Base-by-base conservation (phyloP, 306 rosid genomes). In the Cicer chorassanicum region DNA sequence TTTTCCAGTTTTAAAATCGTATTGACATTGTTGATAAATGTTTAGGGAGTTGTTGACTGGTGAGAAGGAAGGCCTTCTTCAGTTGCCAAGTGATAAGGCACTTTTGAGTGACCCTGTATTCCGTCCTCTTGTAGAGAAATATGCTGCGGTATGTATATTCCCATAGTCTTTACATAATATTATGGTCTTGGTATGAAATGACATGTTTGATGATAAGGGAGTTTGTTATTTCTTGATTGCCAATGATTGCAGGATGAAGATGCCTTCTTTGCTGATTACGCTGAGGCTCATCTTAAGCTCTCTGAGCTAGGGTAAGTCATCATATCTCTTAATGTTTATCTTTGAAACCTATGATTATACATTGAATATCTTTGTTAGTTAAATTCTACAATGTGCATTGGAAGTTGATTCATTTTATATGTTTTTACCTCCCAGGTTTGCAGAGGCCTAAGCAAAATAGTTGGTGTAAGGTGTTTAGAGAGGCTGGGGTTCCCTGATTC, bases 81-180 rank as follows among this genome's bases (percentile, higher is more conserved):
- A 88, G 83, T 84, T 95, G 73, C 91, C 91, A 63, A 46, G 88
- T 61, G 99, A 95, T 67, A 95, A 89, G 87, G 87, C 97, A 8
- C 99, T 95, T 69, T 72, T 95, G 46, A 6, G 13, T 29, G 99
- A 95, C 75, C 87, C 99, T 0, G 92, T 78, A 13, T 95, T 95
- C 98, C 99, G 98, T 51, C 98, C 98, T 4, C 92, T 95, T 19
- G 99, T 95, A n/a, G 99, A 92, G 0, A 90, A 90, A 92, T 95
- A 95, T 79, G 99, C 98, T 10, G 92, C 84, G 48, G 99, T 94
- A 16, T 5, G 93, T 83, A 53, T 16, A 70, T 57, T 11, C 2
- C 8, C 3, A 5, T 2, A 34, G 0, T 44, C 12, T 40, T 51
- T 6, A 2, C 8, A 9, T 29, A 0, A 21, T 5, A 10, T 12